phyloP scores from a whole-genome alignment of 2,329 filamentous ascomycete genomes.

The Sporothrix sp. region DNA sequence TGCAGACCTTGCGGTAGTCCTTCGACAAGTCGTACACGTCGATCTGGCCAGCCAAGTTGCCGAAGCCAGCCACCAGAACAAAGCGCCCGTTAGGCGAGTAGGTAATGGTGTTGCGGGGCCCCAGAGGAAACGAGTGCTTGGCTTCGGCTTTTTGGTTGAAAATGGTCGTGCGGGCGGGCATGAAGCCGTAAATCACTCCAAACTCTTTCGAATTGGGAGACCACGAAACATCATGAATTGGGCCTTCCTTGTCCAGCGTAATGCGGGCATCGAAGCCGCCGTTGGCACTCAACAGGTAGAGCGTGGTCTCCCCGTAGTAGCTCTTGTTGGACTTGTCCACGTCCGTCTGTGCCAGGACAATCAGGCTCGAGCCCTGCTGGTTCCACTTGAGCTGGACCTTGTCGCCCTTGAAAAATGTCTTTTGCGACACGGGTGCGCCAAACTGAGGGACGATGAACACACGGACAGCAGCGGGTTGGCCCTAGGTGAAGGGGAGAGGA shows the following conservation, averaged over 20 bases:
- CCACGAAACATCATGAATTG: constrained; percentile 94
- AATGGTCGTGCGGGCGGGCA: constrained; percentile 98
- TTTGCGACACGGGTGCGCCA: constrained; percentile 73
- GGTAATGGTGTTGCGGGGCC: constrained; percentile 84
- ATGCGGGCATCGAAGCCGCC: constrained; percentile 89
- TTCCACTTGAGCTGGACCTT: constrained; percentile 99
- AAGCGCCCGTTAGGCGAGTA: constrained; percentile 94
- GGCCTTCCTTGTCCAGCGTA: constrained; percentile 88
- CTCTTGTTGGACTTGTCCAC: constrained; percentile 98
- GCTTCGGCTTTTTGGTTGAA: constrained; percentile 83
- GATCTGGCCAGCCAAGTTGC: constrained; percentile 94
- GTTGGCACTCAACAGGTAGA: constrained; percentile 88
- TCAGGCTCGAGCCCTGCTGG: constrained; percentile 74
- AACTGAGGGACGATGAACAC: constrained; percentile 92
- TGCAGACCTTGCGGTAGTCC: constrained; percentile 84
- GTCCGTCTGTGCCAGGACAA: constrained; percentile 94
- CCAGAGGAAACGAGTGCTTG: constrained; percentile 76
- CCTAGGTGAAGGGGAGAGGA: constrained; percentile 39
- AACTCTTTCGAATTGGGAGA: constrained; percentile 97
- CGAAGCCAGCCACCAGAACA: constrained; percentile 88
- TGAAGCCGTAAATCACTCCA: constrained; percentile 93
- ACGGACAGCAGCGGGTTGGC: constrained; percentile 86
- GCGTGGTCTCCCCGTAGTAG: constrained; percentile 96
- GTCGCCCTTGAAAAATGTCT: constrained; percentile 98
- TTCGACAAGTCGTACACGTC: constrained; percentile 95